Evolutionary conservation across 176 grass and related monocot genomes (phyloP).

Genomic region (Dendrocalamus sinicus): DNA sequence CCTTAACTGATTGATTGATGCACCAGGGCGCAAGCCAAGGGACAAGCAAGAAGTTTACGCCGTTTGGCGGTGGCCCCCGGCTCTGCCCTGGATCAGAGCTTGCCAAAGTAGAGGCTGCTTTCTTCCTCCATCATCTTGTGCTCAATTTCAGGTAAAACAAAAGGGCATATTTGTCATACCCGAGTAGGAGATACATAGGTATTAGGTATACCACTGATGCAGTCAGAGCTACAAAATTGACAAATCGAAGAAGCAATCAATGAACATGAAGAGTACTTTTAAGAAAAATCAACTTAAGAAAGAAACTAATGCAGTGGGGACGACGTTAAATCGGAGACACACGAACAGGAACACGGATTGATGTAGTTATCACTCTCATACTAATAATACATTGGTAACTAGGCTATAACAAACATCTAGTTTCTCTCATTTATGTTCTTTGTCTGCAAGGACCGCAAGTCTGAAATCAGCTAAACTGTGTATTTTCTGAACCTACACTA

Average conservation of each 20-base stretch:
- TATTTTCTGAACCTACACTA: background rate
- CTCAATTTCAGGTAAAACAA: conserved; percentile 81
- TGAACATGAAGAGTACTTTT: background rate
- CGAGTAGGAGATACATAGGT: background rate
- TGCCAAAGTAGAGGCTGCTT: conserved; percentile 86
- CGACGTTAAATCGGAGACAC: background rate
- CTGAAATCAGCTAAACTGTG: conserved; percentile 13
- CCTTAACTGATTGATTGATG: conserved; percentile 42
- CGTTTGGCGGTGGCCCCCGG: conserved; percentile 78
- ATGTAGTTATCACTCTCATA: background rate
- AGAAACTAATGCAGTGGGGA: background rate
- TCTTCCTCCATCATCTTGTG: conserved; percentile 88
- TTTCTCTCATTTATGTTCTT: conserved; percentile 28
- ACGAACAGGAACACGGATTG: conserved; percentile 13
- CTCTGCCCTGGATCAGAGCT: conserved; percentile 94
- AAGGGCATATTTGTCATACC: background rate
- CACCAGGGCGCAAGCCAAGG: conserved; percentile 65
- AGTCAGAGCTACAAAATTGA: background rate
- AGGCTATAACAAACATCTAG: background rate
- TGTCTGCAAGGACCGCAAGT: conserved; percentile 22
- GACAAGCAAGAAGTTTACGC: conserved; percentile 77
- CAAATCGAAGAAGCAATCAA: background rate
- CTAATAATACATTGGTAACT: conserved; percentile 3
- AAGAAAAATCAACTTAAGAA: background rate
- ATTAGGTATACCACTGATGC: background rate